Evolutionary conservation across 768 basidiomycete species (phyloP).

Genomic region (Hygrocybe punicea): DNA sequence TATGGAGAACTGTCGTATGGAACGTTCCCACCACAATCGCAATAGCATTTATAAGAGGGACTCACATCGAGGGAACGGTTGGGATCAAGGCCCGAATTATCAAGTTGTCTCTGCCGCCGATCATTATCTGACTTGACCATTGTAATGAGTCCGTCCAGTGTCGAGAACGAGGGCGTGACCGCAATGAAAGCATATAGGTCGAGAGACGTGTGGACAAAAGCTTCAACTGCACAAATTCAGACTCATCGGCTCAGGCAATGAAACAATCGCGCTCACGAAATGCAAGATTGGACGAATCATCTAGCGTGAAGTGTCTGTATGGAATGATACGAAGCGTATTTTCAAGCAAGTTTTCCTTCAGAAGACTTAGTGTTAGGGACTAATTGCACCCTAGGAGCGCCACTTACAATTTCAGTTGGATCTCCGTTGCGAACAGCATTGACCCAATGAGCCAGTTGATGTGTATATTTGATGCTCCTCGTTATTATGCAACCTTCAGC

Average conservation of each 20-base stretch:
- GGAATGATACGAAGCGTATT: constrained; percentile 4
- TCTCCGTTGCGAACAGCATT: constrained; percentile 8
- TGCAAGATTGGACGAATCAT: constrained; percentile 7
- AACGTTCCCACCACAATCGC: constrained; percentile 1
- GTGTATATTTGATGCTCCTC: constrained; percentile 5
- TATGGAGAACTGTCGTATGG: constrained; percentile 2
- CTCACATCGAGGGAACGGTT: constrained; percentile 5
- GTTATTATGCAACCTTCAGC: constrained; percentile 5
- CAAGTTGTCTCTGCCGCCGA: constrained; percentile 2
- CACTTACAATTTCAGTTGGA: constrained; percentile 4
- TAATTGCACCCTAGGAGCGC: neutral
- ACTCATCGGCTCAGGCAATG: neutral
- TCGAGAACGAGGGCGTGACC: constrained; percentile 6
- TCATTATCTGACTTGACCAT: constrained; percentile 9
- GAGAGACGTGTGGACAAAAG: constrained; percentile 10
- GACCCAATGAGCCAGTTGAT: constrained; percentile 10
- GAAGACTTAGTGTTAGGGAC: neutral
- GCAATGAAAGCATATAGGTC: constrained; percentile 11
- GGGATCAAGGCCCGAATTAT: constrained; percentile 1
- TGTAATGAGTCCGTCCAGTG: constrained; percentile 6
- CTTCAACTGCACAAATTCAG: constrained; percentile 7
- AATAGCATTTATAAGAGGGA: constrained; percentile 2
- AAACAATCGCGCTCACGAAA: neutral
- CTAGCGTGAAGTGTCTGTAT: constrained; percentile 2
- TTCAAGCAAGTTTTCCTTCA: neutral